A percentile compares a stretch with the other conserved stretches of the same genome.
Evolutionary conservation across 169 alveolate species (phyloP).

Genomic region (Cryptosporidium canis): DNA sequence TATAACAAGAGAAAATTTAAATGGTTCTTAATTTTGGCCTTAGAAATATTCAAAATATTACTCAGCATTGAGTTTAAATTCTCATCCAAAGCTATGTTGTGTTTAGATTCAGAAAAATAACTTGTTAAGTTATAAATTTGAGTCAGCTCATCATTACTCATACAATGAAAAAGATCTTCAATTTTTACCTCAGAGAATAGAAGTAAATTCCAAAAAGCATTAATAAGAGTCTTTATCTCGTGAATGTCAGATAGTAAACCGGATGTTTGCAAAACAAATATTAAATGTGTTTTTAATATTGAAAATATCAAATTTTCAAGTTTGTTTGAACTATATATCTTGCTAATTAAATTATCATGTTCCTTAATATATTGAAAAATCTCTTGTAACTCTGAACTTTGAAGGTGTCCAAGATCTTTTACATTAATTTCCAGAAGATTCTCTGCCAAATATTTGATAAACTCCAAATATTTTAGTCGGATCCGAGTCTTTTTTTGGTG

Average conservation of each 20-base stretch:
- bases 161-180: constrained; percentile 7
- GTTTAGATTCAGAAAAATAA: neutral
- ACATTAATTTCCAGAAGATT: constrained; percentile 6
- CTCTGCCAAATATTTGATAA: constrained; percentile 24
- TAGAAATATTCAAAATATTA: neutral
- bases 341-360: neutral
- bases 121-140: neutral
- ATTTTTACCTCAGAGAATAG: neutral
- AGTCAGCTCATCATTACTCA: constrained; percentile 8
- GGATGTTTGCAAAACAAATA: constrained; percentile 7
- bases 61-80: neutral
- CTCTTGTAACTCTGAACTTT: neutral
- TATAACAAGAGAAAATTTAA: constrained; percentile 5
- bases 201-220: neutral
- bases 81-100: neutral
- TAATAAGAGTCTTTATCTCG: neutral
- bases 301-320: neutral
- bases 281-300: constrained; percentile 25
- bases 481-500: neutral
- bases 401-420: constrained; percentile 34
- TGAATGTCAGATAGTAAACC: neutral
- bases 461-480: neutral
- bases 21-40: constrained; percentile 14
- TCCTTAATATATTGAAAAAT: constrained; percentile 20
- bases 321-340: neutral